phyloP scores from a whole-genome alignment of 768 basidiomycete species.

The Leccinum arenicola region DNA sequence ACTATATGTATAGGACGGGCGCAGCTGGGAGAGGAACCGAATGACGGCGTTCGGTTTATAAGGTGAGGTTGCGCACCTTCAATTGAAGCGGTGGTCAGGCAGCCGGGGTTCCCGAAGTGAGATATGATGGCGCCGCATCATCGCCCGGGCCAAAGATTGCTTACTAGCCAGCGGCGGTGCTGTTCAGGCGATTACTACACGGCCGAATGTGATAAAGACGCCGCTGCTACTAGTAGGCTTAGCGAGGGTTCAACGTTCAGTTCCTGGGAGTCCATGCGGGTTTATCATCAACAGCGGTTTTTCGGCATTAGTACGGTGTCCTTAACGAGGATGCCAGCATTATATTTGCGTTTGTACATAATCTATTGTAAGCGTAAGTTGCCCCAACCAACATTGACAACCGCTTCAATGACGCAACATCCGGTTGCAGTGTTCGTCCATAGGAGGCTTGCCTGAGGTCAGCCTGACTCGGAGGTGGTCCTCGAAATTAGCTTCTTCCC shows the following conservation, averaged over 20 bases:
- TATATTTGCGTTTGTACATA: background rate
- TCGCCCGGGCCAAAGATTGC: no score
- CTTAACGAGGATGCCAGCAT: background rate
- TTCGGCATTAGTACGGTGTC: background rate
- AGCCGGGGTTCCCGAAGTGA: no score
- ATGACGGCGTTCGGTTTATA: conserved; percentile 8
- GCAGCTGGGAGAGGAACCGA: background rate
- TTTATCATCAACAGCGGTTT: background rate
- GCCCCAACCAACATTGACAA: background rate
- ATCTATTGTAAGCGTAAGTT: background rate
- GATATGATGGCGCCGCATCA: no score
- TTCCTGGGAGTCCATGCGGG: background rate
- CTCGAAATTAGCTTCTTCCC: no score
- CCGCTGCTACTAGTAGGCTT: background rate
- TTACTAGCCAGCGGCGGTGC: no score
- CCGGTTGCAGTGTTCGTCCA: no score
- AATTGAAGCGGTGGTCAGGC: background rate
- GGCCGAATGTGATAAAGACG: background rate
- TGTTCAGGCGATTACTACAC: background rate
- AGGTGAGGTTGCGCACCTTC: conserved; percentile 3
- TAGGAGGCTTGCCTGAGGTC: no score
- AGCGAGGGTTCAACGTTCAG: background rate
- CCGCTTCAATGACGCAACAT: no score
- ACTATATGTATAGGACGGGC: conserved; percentile 11
- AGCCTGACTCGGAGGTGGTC: no score